Conservation (phyloP, 768 basidiomycete genomes). For the Grammothele lineata region DNA sequence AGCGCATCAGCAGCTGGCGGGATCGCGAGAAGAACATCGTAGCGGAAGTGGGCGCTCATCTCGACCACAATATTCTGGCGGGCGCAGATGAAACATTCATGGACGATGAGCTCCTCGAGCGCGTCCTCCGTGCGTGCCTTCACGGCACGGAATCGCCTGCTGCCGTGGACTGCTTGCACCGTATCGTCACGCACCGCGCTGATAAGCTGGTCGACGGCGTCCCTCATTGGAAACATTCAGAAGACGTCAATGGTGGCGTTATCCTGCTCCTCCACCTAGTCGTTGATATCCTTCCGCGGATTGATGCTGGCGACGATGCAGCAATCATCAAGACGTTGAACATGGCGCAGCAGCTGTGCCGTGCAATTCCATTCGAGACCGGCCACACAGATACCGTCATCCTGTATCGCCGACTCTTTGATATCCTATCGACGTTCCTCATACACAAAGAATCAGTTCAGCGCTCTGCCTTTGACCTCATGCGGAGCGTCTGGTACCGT, state of each 20-base stretch:
- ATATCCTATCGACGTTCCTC: not conserved
- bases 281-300: constrained; percentile 7
- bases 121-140: constrained; percentile 13
- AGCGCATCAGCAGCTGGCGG: constrained; percentile 10
- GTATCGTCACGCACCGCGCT: constrained; percentile 13
- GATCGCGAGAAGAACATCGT: constrained; percentile 15
- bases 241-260: constrained; percentile 5
- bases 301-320: not conserved
- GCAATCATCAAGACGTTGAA: not conserved
- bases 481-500: constrained; percentile 5
- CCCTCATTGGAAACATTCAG: constrained; percentile 12
- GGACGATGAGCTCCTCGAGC: constrained; percentile 17
- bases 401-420: constrained; percentile 10
- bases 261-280: constrained; percentile 9
- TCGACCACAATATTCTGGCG: constrained; percentile 15
- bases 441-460: not conserved
- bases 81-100: constrained; percentile 16
- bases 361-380: constrained; percentile 11
- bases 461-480: not conserved
- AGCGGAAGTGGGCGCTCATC: not conserved
- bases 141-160: constrained; percentile 3
- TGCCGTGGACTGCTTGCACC: constrained; percentile 6
- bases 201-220: constrained; percentile 3
- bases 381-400: constrained; percentile 4
- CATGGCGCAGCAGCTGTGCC: constrained; percentile 7